These are phyloP conservation scores for Penicillium brevicompactum DNA, from an alignment of 2,329 filamentous ascomycete genomes.

Conservation along the genomic window DNA sequence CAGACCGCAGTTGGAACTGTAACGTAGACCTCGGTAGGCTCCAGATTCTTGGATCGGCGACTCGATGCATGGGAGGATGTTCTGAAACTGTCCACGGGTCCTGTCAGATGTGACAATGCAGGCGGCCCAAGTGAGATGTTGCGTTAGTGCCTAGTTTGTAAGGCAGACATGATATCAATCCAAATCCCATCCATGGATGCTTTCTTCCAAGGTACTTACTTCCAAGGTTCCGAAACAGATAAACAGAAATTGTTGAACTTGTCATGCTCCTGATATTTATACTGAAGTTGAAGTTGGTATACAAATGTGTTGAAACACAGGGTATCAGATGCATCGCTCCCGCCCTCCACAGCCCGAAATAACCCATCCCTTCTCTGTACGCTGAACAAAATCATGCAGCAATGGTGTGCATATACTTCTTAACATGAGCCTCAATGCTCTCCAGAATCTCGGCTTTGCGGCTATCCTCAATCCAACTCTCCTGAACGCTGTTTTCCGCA, in stretches of 20 bases:
- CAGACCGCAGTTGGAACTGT: background rate
- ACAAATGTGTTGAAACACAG: constrained; percentile 25
- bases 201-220: background rate
- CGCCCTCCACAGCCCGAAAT: background rate
- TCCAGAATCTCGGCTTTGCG: constrained; percentile 63
- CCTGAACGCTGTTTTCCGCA: constrained; percentile 62
- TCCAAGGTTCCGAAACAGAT: background rate
- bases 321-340: constrained; percentile 19
- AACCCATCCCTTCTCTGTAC: background rate
- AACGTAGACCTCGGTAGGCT: constrained; percentile 5
- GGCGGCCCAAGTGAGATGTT: background rate
- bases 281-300: constrained; percentile 15
- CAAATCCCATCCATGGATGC: background rate
- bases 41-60: background rate
- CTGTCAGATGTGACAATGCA: constrained; percentile 1
- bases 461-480: constrained; percentile 68
- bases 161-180: constrained; percentile 4
- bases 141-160: constrained; percentile 1
- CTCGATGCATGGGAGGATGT: background rate
- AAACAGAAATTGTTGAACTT: background rate
- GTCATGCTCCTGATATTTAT: constrained; percentile 39
- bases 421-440: constrained; percentile 35
- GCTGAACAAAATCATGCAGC: constrained; percentile 3
- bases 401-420: constrained; percentile 22
- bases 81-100: background rate